These are phyloP conservation scores for Phytophthora kernoviae DNA, from an alignment of 352 stramenopile species.

Conservation along the genomic window DNA sequence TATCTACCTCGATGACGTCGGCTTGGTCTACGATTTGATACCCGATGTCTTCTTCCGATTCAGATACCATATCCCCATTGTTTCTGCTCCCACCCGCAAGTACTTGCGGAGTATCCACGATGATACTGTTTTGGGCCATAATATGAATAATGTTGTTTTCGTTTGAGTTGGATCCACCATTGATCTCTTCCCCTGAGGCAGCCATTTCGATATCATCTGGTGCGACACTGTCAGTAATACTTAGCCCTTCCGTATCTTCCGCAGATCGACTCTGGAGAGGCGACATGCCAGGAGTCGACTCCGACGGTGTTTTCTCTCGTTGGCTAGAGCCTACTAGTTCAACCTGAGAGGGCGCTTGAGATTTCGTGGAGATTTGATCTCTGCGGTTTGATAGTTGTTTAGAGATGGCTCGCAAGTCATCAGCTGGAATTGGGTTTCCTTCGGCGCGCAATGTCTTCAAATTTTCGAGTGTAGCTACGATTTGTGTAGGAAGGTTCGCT, in stretches of 20 bases:
- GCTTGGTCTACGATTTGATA: slow-evolving; percentile 13
- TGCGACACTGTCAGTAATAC: not conserved
- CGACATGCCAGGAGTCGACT: no score
- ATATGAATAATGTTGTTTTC: not conserved
- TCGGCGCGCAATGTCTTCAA: slow-evolving; percentile 24
- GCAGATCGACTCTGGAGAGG: no score
- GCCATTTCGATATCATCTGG: not conserved
- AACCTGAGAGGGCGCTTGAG: not conserved
- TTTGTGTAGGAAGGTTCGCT: slow-evolving; percentile 7
- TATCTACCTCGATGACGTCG: not conserved
- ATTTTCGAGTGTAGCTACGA: slow-evolving; percentile 9
- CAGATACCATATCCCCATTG: not conserved
- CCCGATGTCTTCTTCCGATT: not conserved
- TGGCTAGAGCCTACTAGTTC: no score
- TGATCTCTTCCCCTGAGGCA: not conserved
- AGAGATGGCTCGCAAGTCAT: slow-evolving; percentile 21
- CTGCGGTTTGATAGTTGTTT: slow-evolving; percentile 16
- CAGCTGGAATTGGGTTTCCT: slow-evolving; percentile 29
- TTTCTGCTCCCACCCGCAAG: not conserved
- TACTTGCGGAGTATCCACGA: not conserved
- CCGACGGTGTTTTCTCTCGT: no score
- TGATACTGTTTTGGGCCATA: not conserved
- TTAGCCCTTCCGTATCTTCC: not conserved
- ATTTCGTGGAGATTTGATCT: not conserved
- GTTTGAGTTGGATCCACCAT: not conserved